Percentiles rank a stretch among this genome's conserved stretches.
These are phyloP conservation scores for Trichopus zeylanicus DNA, from an alignment of 116 monocot genomes.

Conservation along the genomic window DNA sequence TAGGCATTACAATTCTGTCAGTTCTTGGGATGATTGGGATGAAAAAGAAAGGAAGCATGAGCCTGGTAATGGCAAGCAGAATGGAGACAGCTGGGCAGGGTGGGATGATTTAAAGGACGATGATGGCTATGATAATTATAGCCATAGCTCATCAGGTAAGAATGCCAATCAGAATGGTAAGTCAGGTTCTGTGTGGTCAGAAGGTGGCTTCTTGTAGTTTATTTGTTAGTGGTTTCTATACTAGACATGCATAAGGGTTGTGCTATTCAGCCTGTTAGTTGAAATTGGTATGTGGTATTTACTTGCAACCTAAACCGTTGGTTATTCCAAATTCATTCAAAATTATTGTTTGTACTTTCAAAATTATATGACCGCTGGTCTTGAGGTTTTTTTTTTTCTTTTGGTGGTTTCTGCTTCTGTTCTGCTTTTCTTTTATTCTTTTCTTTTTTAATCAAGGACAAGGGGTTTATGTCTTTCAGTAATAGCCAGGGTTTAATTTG, in stretches of 20 bases:
- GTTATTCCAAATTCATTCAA: too few species aligned
- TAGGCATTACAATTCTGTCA: slow-evolving; percentile 25
- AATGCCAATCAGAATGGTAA: slow-evolving; percentile 30
- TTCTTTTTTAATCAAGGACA: too few species aligned
- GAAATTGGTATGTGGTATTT: too few species aligned
- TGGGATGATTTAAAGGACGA: slow-evolving; percentile 53
- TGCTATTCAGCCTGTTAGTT: too few species aligned
- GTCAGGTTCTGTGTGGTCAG: slow-evolving; percentile 39
- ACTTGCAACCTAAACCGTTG: neutral
- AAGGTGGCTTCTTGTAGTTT: slow-evolving; percentile 47
- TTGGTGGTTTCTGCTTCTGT: too few species aligned
- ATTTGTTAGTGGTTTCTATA: neutral
- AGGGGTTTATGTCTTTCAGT: too few species aligned
- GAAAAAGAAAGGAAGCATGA: slow-evolving; percentile 19
- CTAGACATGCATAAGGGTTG: neutral
- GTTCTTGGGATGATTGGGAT: slow-evolving; percentile 84
- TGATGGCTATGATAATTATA: slow-evolving; percentile 18
- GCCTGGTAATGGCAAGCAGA: slow-evolving; percentile 8
- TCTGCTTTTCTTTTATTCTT: too few species aligned
- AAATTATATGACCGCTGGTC: too few species aligned
- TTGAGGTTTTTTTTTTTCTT: too few species aligned
- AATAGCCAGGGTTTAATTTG: too few species aligned
- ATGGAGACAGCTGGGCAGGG: slow-evolving; percentile 35
- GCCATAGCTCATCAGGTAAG: slow-evolving; percentile 17
- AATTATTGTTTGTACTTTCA: too few species aligned